Percentiles rank a stretch among this genome's conserved stretches.
Conservation (phyloP, 2,329 filamentous ascomycete genomes). For the Alternaria solani region DNA sequence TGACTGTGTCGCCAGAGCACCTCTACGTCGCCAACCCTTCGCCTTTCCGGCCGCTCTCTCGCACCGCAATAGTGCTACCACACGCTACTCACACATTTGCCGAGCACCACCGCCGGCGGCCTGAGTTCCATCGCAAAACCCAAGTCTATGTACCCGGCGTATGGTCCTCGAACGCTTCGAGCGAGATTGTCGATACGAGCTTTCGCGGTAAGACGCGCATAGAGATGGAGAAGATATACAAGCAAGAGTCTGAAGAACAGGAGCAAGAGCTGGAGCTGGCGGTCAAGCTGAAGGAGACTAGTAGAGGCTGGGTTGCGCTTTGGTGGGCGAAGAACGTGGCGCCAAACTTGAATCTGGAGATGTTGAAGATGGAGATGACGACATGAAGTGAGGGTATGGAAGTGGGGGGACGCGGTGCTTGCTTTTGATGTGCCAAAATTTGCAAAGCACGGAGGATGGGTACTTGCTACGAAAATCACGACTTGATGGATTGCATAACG, state of each 20-base stretch:
- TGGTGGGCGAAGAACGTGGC: slow-evolving; percentile 17
- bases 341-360: slow-evolving; percentile 3
- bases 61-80: not conserved
- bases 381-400: not conserved
- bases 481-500: not conserved
- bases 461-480: not conserved
- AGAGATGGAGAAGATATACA: not conserved
- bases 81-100: slow-evolving; percentile 12
- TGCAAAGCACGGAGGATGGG: not conserved
- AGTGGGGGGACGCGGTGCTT: not conserved
- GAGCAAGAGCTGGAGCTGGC: slow-evolving; percentile 7
- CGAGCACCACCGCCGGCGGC: slow-evolving; percentile 6
- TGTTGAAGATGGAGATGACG: not conserved
- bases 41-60: slow-evolving; percentile 9
- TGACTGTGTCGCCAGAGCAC: slow-evolving; percentile 16
- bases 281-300: slow-evolving; percentile 8
- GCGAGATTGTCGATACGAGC: slow-evolving; percentile 21
- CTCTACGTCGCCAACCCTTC: slow-evolving; percentile 15
- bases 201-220: slow-evolving; percentile 5
- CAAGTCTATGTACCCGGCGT: slow-evolving; percentile 10
- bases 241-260: slow-evolving; percentile 7
- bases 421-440: not conserved
- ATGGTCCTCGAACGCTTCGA: slow-evolving; percentile 17
- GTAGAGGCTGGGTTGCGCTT: slow-evolving; percentile 10
- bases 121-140: slow-evolving; percentile 5